Conservation (phyloP, 148 eudicot genomes). For the Spergularia bocconei region DNA sequence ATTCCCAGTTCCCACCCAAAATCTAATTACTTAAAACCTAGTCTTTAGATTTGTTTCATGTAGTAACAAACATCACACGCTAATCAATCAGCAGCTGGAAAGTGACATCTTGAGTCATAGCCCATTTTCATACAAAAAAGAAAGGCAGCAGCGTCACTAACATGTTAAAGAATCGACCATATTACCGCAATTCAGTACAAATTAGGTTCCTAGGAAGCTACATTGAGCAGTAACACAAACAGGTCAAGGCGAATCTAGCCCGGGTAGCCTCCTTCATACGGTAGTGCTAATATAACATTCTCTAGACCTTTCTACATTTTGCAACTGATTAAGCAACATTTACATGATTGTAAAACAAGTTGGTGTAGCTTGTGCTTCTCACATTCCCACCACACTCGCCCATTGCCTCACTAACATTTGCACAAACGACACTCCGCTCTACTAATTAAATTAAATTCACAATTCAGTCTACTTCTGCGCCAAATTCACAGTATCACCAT, state of each 20-base stretch:
- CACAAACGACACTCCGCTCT: not conserved
- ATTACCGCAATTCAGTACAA: not conserved
- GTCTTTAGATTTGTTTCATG: not conserved
- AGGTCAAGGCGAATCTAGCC: not conserved
- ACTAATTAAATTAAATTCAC: not conserved
- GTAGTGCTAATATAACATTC: too few relatives aligned
- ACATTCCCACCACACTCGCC: too few relatives aligned
- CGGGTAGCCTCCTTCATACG: too few relatives aligned
- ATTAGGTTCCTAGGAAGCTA: not conserved
- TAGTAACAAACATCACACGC: not conserved
- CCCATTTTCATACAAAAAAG: not conserved
- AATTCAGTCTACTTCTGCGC: not conserved
- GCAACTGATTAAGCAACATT: too few relatives aligned
- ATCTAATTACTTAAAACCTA: not conserved
- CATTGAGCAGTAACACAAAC: not conserved
- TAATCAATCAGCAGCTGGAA: not conserved
- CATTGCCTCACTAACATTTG: too few relatives aligned
- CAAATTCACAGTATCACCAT: not conserved
- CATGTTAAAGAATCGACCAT: not conserved
- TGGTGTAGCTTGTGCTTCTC: too few relatives aligned
- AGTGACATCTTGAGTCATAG: not conserved
- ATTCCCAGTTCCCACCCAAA: not conserved
- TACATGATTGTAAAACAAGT: too few relatives aligned
- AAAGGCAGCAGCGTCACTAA: not conserved
- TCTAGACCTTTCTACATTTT: too few relatives aligned